Conservation (phyloP, 495 filamentous ascomycete genomes). For the Xylaria scruposa region DNA sequence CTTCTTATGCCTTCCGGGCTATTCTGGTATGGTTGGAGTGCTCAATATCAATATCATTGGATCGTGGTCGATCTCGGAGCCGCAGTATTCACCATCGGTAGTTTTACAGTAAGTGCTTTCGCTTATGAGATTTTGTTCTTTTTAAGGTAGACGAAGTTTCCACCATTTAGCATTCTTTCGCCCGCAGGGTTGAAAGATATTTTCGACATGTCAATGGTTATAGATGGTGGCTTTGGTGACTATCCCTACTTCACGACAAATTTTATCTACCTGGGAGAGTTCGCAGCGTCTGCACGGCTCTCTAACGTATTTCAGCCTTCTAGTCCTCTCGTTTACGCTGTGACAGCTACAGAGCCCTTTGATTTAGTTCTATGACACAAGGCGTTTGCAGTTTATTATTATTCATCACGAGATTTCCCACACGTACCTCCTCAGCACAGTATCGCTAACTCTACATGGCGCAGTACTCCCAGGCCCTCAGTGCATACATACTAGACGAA, state of each 20-base stretch:
- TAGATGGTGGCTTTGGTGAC: neutral
- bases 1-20: constrained; percentile 55
- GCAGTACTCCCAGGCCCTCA: constrained; percentile 64
- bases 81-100: constrained; percentile 61
- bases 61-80: constrained; percentile 64
- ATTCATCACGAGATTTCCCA: neutral
- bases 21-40: constrained; percentile 75
- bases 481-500: constrained; percentile 61
- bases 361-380: neutral
- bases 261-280: neutral
- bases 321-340: neutral
- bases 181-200: too few species aligned
- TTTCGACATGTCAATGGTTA: neutral
- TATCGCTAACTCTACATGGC: neutral
- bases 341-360: neutral
- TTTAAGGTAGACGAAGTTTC: neutral
- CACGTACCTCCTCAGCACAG: neutral
- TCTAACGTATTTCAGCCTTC: neutral
- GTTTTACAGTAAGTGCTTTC: constrained; percentile 44
- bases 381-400: neutral
- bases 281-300: neutral
- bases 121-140: neutral
- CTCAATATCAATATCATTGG: constrained; percentile 57
- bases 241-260: neutral
- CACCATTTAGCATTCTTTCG: neutral